Percentiles rank a stretch among this genome's conserved stretches.
phyloP scores from a whole-genome alignment of 2,329 filamentous ascomycete species.

The Fusarium metavorans region DNA sequence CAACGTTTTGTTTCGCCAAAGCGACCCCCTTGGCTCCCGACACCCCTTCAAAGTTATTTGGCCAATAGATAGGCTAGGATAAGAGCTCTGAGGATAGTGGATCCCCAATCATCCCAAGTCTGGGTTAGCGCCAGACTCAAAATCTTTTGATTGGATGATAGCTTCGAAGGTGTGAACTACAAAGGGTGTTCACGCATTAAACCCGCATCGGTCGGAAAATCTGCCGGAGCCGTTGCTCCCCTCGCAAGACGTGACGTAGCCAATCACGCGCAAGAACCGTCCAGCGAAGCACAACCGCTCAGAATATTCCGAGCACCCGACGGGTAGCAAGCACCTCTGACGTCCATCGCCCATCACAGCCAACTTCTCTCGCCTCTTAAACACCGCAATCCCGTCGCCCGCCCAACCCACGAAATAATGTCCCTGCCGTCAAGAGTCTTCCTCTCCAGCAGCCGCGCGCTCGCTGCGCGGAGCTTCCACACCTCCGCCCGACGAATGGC shows the following conservation, averaged over 20 bases:
- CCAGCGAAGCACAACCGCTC: conserved; percentile 27
- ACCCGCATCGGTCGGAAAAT: conserved; percentile 27
- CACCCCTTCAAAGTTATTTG: not conserved
- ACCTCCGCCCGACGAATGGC: conserved; percentile 61
- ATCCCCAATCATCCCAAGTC: not conserved
- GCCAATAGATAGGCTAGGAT: not conserved
- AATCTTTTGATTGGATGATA: not conserved
- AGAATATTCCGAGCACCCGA: conserved; percentile 47
- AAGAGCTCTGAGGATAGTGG: not conserved
- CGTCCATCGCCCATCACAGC: conserved; percentile 31
- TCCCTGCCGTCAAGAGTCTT: conserved; percentile 57
- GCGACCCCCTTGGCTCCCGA: not conserved
- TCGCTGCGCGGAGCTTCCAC: conserved; percentile 60
- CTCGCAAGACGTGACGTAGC: conserved; percentile 34
- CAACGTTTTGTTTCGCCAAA: not conserved
- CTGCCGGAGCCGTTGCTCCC: conserved; percentile 27
- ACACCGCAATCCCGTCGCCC: conserved; percentile 27
- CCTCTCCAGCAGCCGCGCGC: conserved; percentile 55
- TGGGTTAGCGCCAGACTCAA: not conserved
- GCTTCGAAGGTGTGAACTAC: not conserved
- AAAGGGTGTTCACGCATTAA: not conserved
- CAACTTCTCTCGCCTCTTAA: conserved; percentile 25
- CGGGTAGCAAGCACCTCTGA: conserved; percentile 32
- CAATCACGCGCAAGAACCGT: conserved; percentile 41
- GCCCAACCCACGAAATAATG: conserved; percentile 52